Evolutionary conservation across 2,329 filamentous ascomycete species (phyloP).

Genomic region (Aurifilum marmelostoma): DNA sequence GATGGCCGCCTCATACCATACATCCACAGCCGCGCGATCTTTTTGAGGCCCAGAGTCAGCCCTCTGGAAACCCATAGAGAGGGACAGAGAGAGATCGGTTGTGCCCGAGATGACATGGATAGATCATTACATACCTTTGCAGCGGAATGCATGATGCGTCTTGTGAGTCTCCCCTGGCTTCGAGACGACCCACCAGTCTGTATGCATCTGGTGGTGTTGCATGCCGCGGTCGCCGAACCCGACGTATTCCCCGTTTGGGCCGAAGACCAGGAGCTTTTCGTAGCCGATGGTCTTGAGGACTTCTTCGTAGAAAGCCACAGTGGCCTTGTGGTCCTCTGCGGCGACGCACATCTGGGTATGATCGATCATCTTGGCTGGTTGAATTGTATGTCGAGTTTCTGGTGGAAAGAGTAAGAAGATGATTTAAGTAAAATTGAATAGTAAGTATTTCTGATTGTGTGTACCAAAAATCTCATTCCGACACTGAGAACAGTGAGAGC

Average conservation of each 20-base stretch:
- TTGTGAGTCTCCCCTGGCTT: conserved; percentile 25
- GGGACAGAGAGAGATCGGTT: no score
- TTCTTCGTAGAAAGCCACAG: conserved; percentile 40
- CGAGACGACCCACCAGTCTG: conserved; percentile 39
- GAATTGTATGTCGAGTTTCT: no score
- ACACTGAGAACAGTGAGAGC: neutral
- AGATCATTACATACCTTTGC: conserved; percentile 34
- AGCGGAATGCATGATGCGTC: conserved; percentile 39
- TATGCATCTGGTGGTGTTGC: conserved; percentile 17
- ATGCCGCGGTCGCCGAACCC: conserved; percentile 35
- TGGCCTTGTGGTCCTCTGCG: conserved; percentile 35
- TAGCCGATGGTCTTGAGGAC: conserved; percentile 44
- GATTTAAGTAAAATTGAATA: neutral
- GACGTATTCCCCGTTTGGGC: conserved; percentile 34
- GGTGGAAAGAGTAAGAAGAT: no score
- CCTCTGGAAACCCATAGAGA: no score
- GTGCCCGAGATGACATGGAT: neutral
- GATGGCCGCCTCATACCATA: conserved; percentile 48
- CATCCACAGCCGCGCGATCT: conserved; percentile 48
- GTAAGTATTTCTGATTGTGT: no score
- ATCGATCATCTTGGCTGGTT: conserved; percentile 36
- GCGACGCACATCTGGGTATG: conserved; percentile 40
- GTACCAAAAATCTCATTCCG: neutral
- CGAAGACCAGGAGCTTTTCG: conserved; percentile 35
- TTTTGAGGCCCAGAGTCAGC: neutral